Evolutionary conservation across 768 basidiomycete species (phyloP), one percentile per base, ranked within the genome.

Genomic region (Lentinula sp.): DNA sequence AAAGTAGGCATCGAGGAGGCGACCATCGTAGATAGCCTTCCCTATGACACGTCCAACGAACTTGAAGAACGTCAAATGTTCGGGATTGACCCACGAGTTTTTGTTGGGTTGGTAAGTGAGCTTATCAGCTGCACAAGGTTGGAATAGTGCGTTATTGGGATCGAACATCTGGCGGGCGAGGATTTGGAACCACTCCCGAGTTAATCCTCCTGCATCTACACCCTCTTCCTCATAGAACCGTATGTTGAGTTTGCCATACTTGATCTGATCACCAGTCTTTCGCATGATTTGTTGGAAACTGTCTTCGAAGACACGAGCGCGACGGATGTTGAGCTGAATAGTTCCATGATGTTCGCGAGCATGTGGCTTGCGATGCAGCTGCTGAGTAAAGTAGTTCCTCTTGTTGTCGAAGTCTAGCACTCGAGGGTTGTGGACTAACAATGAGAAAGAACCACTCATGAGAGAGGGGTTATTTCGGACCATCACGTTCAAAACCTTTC

Each of bases 331-430:
- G 65, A 97, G 78, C 69, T 93, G 93, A 53, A 97, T 75, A 0
- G 93, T 92, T 39, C 83, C 79, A 62, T 92, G 84, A 65, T 93
- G 91, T 67, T 95, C 91, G 43, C 94, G 84, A 12, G 79, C 77
- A 66, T 88, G 85, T 16, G 87, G 87, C 8, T 93, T 86, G 48
- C 89, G 86, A 70, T 95, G 95, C 7, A 97, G 80, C 70, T 95
- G 93, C 71, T 96, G 94, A 46, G 83, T 87, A 77, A 95, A 95
- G 75, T 93, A 95, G 69, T 95, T 96, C 39, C 97, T 86, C 78
- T 99, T 99, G 85, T 98, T 98, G 79, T 98, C 97, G 70, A 98
- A 98, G 79, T 98, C 97, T 60, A 99, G 83, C 23, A 98, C 95
- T 35, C 93, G 87, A 51, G 97, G 89, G 68, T 99, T 99, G 75